phyloP scores from a whole-genome alignment of 192 early-diverging fungal species.

The Paraglomus brasilianum region DNA sequence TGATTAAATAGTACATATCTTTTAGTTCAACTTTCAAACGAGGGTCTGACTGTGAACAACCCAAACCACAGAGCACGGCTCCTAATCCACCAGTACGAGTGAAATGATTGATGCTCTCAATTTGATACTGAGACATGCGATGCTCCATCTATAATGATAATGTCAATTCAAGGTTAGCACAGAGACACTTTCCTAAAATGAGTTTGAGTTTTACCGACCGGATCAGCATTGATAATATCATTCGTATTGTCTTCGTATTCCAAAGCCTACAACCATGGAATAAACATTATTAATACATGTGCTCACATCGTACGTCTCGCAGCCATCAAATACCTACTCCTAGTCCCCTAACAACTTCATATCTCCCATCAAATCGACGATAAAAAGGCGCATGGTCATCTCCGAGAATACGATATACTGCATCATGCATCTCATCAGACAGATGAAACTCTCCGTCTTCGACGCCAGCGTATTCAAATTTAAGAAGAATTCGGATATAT shows the following conservation, averaged over 20 bases:
- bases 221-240: slow-evolving; percentile 29
- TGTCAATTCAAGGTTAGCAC: background rate
- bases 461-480: slow-evolving; percentile 23
- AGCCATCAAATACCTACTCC: slow-evolving; percentile 23
- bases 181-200: slow-evolving; percentile 7
- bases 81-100: slow-evolving; percentile 5
- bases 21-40: slow-evolving; percentile 22
- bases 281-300: background rate
- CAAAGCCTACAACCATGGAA: background rate
- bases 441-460: slow-evolving; percentile 28
- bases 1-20: slow-evolving; percentile 20
- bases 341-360: slow-evolving; percentile 23
- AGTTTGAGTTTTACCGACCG: background rate
- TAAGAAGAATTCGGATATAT: slow-evolving; percentile 21
- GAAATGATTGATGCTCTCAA: slow-evolving; percentile 19
- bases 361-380: slow-evolving; percentile 30
- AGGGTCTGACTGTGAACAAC: background rate
- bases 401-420: slow-evolving; percentile 27
- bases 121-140: slow-evolving; percentile 30
- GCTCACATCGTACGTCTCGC: slow-evolving; percentile 9
- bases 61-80: slow-evolving; percentile 18
- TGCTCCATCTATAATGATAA: slow-evolving; percentile 21
- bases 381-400: slow-evolving; percentile 34
- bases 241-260: slow-evolving; percentile 31
- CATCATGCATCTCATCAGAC: slow-evolving; percentile 28